phyloP scores from a whole-genome alignment of 2,329 filamentous ascomycete species.

The Sarocladium oryzae region DNA sequence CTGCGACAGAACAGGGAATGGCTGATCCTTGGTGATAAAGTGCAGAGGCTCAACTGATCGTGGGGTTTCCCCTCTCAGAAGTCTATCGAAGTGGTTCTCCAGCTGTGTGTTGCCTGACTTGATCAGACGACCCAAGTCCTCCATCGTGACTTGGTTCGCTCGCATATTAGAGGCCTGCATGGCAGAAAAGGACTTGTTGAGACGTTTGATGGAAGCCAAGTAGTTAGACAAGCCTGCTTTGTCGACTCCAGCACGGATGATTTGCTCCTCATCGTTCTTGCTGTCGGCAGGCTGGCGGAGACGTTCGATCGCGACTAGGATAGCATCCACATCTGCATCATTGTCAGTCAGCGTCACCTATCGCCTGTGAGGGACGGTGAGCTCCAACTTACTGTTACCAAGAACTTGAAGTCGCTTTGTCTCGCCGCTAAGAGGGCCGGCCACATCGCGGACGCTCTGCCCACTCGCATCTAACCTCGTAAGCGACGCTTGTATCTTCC shows the following conservation, averaged over 20 bases:
- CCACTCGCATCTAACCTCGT: slow-evolving; percentile 79
- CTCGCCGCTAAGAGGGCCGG: slow-evolving; percentile 86
- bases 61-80: slow-evolving; percentile 69
- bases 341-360: slow-evolving; percentile 11
- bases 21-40: slow-evolving; percentile 81
- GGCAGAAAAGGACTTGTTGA: slow-evolving; percentile 76
- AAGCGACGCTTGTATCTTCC: slow-evolving; percentile 89
- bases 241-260: slow-evolving; percentile 82
- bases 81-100: slow-evolving; percentile 74
- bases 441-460: slow-evolving; percentile 84
- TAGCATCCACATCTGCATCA: slow-evolving; percentile 68
- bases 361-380: too few species aligned
- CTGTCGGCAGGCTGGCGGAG: slow-evolving; percentile 88
- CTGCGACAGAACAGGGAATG: slow-evolving; percentile 74
- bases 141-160: slow-evolving; percentile 83
- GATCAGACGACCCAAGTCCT: slow-evolving; percentile 71
- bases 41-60: slow-evolving; percentile 81
- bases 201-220: slow-evolving; percentile 80
- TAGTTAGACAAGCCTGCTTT: slow-evolving; percentile 78
- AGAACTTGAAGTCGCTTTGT: slow-evolving; percentile 85
- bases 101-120: slow-evolving; percentile 75
- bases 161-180: slow-evolving; percentile 87
- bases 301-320: slow-evolving; percentile 80
- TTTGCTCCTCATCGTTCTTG: slow-evolving; percentile 83
- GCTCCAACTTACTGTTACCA: slow-evolving; percentile 57